These are phyloP conservation scores for Fusarium coicis DNA, from an alignment of 2,329 filamentous ascomycete genomes.

Conservation along the genomic window DNA sequence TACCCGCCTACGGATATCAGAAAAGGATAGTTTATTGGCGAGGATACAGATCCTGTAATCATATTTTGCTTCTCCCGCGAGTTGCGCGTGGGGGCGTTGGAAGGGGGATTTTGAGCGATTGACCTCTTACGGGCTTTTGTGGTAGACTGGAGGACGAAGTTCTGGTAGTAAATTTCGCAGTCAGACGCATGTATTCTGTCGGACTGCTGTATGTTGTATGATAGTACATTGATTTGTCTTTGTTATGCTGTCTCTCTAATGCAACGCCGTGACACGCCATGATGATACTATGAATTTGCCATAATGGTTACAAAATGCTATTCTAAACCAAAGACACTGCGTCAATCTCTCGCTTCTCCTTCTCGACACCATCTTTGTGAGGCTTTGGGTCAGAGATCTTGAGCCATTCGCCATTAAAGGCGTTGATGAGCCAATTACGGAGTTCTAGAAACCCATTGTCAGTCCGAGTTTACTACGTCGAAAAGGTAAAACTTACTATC, in stretches of 20 bases:
- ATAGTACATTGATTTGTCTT: constrained; percentile 47
- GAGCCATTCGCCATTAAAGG: constrained; percentile 97
- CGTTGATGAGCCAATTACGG: constrained; percentile 92
- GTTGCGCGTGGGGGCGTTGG: constrained; percentile 29
- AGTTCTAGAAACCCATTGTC: constrained; percentile 64
- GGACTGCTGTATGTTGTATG: constrained; percentile 46
- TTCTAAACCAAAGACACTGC: constrained; percentile 1
- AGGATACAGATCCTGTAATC: constrained; percentile 45
- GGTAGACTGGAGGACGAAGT: constrained; percentile 44
- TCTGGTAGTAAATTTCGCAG: constrained; percentile 40
- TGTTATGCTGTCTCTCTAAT: constrained; percentile 5
- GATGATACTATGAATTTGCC: background rate
- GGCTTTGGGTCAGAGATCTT: constrained; percentile 64
- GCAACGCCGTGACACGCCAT: constrained; percentile 25
- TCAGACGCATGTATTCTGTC: constrained; percentile 15
- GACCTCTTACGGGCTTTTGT: constrained; percentile 28
- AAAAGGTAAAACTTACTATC: constrained; percentile 74
- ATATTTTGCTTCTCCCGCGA: constrained; percentile 41
- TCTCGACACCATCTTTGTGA: constrained; percentile 44
- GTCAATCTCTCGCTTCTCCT: constrained; percentile 32
- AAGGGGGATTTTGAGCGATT: constrained; percentile 38
- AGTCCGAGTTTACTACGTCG: background rate
- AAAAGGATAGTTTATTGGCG: constrained; percentile 41
- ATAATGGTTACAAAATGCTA: background rate
- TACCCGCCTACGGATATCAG: background rate